Base-by-base conservation (phyloP, 768 basidiomycete genomes). In the Mrakia hoshinonis region DNA sequence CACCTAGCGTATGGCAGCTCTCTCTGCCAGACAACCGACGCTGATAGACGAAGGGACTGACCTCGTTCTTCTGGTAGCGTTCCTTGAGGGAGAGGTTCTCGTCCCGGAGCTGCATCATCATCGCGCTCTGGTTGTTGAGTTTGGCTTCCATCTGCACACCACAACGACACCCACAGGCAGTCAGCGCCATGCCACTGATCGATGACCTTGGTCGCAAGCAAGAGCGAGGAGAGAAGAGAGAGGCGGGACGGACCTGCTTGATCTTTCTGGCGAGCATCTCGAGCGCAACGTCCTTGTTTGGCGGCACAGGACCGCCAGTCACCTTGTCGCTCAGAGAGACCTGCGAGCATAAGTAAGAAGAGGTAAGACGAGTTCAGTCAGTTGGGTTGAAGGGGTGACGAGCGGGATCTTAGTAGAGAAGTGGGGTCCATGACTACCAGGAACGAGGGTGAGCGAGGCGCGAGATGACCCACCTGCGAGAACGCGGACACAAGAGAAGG, bases 61-160 rank as follows among this genome's bases (percentile, higher is more conserved):
- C 58, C 36, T 54, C 36, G 36, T 20, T 49, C 69, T 65, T 47
- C 22, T 26, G 38, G 38, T 46, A 63, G 47, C 54, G 51, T 29
- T 71, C 64, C 65, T 71, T 71, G 24, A 71, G 52, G 18, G 46
- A 39, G 11, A 71, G 51, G 64, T 71, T 71, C 70, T 71, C 70
- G 64, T 71, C 70, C 13, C 70, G 47, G 34, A 71, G 61, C n/a
- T 63, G 70, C 26, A 71, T 38, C 70, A 71, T 66, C 63, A 71
- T 55, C 11, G 64, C 52, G 22, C 62, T 66, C 31, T 71, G 70
- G 20, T 54, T 47, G 70, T 71, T 71, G 54, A 71, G 63, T 39
- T 67, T 66, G 52, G 70, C 70, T 47, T 71, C 70, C 70, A 71
- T 71, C 70, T 71, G n/a, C n/a, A 43, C 18, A 0, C 22, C 36